Conservation (phyloP, 2,329 filamentous ascomycete genomes). For the Sordariomycetes sp. region DNA sequence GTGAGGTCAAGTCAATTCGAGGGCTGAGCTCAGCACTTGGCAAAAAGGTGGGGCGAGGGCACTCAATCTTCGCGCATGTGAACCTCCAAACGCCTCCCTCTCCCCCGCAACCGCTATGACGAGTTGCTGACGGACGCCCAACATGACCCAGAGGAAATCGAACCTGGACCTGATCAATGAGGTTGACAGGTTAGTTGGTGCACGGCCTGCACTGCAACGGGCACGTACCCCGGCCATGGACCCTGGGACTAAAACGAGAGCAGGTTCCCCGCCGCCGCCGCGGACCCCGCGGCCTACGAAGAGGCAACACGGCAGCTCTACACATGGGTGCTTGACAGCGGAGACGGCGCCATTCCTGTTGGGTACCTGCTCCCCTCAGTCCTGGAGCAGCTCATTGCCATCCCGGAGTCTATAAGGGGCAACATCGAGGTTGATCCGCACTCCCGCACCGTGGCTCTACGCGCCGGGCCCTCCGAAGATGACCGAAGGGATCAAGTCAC, state of each 20-base stretch:
- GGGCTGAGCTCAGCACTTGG: background rate
- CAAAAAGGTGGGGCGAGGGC: background rate
- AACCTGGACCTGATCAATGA: constrained; percentile 43
- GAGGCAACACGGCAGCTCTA: constrained; percentile 51
- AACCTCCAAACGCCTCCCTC: background rate
- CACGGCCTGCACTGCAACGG: too few relatives aligned
- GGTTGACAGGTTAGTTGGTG: constrained; percentile 39
- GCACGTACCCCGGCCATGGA: background rate
- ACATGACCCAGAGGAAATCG: constrained; percentile 15
- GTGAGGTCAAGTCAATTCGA: background rate
- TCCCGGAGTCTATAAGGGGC: constrained; percentile 39
- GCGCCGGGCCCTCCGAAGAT: constrained; percentile 44
- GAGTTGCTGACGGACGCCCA: constrained; percentile 5
- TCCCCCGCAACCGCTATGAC: constrained; percentile 11
- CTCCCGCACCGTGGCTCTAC: constrained; percentile 52
- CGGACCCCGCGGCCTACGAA: constrained; percentile 46
- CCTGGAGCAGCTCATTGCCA: constrained; percentile 32
- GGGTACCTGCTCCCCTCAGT: constrained; percentile 48
- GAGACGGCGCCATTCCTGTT: constrained; percentile 51
- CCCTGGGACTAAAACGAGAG: background rate
- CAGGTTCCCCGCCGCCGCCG: constrained; percentile 69
- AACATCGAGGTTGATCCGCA: constrained; percentile 50
- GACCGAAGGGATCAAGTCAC: constrained; percentile 49
- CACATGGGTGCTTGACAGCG: constrained; percentile 52
- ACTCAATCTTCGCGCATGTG: background rate